These are phyloP conservation scores for Astragalus membranaceus DNA, from an alignment of 306 rosid genomes.

Conservation along the genomic window DNA sequence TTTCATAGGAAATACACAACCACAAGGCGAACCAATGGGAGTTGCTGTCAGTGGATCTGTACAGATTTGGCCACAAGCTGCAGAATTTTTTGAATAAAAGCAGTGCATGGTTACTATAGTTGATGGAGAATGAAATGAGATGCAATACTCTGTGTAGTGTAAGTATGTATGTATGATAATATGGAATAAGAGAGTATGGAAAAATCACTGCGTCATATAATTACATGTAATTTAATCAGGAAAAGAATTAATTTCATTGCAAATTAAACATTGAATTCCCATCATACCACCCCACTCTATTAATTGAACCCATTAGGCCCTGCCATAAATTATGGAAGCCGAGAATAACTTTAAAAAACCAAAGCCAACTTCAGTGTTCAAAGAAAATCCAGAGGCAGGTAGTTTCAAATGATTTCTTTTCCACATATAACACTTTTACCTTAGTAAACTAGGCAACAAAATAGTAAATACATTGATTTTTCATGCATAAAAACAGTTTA, in stretches of 20 bases:
- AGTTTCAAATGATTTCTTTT: neutral
- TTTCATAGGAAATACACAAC: slow-evolving; percentile 93
- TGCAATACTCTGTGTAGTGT: neutral
- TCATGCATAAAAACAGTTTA: neutral
- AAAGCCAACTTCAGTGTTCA: slow-evolving; percentile 7
- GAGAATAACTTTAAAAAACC: neutral
- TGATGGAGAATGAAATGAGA: neutral
- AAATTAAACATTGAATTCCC: neutral
- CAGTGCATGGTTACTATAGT: slow-evolving; percentile 13
- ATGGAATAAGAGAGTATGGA: neutral
- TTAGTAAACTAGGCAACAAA: slow-evolving; percentile 16
- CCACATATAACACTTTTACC: neutral
- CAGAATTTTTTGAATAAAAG: slow-evolving; percentile 10
- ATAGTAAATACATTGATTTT: slow-evolving; percentile 7
- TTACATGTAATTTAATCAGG: neutral
- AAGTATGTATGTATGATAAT: neutral
- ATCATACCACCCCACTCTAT: neutral
- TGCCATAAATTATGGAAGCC: neutral
- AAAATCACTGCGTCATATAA: neutral
- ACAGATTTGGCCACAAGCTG: slow-evolving; percentile 84
- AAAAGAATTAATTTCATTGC: neutral
- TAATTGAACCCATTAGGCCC: neutral
- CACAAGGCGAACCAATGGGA: slow-evolving; percentile 93
- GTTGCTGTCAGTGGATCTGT: slow-evolving; percentile 71
- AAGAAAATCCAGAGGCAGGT: slow-evolving; percentile 7